phyloP scores from a whole-genome alignment of 306 rosid species.

The Fragaria nilgerrensis region DNA sequence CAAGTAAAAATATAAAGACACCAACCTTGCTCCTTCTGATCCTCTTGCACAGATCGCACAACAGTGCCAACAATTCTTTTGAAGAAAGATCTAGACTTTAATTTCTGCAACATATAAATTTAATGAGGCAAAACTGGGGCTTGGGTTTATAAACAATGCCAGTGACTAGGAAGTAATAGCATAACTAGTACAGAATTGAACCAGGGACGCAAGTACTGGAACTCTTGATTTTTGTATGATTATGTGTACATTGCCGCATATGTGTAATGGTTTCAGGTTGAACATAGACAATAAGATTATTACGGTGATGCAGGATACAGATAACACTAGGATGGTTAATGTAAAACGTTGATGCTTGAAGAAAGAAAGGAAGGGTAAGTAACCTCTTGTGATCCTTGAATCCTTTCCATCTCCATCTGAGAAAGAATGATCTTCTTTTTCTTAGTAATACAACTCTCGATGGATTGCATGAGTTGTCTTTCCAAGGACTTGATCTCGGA shows the following conservation, averaged over 20 bases:
- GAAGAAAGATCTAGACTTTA: constrained; percentile 72
- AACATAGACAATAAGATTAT: not conserved
- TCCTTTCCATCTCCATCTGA: constrained; percentile 70
- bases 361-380: not conserved
- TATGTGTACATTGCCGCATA: not conserved
- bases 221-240: no score
- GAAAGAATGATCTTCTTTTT: constrained; percentile 75
- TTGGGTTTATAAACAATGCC: constrained; percentile 7
- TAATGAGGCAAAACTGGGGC: constrained; percentile 10
- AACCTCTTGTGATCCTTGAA: constrained; percentile 80
- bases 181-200: not conserved
- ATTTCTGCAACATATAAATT: constrained; percentile 54
- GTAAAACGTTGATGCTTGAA: not conserved
- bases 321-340: not conserved
- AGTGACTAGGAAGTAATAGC: not conserved
- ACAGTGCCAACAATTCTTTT: constrained; percentile 93
- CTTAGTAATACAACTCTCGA: constrained; percentile 69
- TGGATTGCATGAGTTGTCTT: constrained; percentile 79
- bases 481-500: constrained; percentile 74
- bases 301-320: not conserved
- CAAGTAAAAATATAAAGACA: constrained; percentile 15
- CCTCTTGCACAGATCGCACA: constrained; percentile 89
- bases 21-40: constrained; percentile 87
- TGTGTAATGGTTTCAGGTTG: not conserved
- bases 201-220: no score